Evolutionary conservation across 352 stramenopile species (phyloP).

Genomic region (Pythium brassicae): DNA sequence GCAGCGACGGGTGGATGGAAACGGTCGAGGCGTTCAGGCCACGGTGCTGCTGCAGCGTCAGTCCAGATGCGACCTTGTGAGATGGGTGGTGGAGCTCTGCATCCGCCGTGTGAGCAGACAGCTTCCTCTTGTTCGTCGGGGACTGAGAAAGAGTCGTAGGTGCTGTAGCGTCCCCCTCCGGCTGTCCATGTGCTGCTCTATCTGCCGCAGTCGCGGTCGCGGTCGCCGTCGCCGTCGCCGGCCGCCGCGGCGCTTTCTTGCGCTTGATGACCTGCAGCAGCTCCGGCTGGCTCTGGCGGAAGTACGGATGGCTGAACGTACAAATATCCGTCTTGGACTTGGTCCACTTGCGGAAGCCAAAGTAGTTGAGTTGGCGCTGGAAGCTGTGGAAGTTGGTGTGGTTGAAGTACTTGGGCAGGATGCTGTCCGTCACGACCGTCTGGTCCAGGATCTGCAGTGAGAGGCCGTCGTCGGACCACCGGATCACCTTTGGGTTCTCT

Average conservation of each 20-base stretch:
- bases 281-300: slow-evolving; percentile 66
- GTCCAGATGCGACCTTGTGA: neutral
- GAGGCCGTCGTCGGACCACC: slow-evolving; percentile 42
- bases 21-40: slow-evolving; percentile 21
- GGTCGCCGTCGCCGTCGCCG: slow-evolving; percentile 14
- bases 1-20: slow-evolving; percentile 29
- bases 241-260: slow-evolving; percentile 66
- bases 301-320: slow-evolving; percentile 82
- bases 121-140: neutral
- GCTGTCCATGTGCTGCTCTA: slow-evolving; percentile 4
- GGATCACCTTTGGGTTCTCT: slow-evolving; percentile 45
- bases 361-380: slow-evolving; percentile 88
- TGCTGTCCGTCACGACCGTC: slow-evolving; percentile 46
- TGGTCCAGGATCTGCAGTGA: slow-evolving; percentile 49
- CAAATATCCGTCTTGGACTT: slow-evolving; percentile 77
- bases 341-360: slow-evolving; percentile 75
- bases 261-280: slow-evolving; percentile 75
- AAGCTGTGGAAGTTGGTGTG: slow-evolving; percentile 89
- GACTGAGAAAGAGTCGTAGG: neutral
- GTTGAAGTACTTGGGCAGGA: slow-evolving; percentile 89
- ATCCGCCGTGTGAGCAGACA: neutral
- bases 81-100: neutral
- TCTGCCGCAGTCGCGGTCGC: slow-evolving; percentile 1
- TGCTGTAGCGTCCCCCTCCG: neutral
- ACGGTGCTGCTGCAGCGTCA: slow-evolving; percentile 3